These are phyloP conservation scores for Magnolia officinalis DNA, from an alignment of 164 flowering plant genomes.

Conservation along the genomic window DNA sequence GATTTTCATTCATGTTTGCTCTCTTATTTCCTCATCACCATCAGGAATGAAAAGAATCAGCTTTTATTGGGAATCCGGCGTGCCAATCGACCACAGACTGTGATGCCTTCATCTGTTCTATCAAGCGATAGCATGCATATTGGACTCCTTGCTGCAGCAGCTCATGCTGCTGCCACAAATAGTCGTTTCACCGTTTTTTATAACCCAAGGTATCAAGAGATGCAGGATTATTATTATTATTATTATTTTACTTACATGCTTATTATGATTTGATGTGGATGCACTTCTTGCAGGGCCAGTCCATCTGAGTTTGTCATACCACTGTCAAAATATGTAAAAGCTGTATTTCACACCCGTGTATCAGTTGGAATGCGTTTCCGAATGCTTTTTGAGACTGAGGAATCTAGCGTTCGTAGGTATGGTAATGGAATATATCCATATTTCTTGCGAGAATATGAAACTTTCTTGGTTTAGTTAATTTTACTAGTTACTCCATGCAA, in stretches of 20 bases:
- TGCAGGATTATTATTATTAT: too few species aligned
- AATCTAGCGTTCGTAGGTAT: slow-evolving; percentile 89
- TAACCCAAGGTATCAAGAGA: slow-evolving; percentile 58
- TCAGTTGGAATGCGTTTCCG: slow-evolving; percentile 93
- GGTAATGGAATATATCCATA: not conserved
- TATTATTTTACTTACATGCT: not conserved
- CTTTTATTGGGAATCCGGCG: slow-evolving; percentile 83
- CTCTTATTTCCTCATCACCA: not conserved
- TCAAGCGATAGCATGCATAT: slow-evolving; percentile 96
- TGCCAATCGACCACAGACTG: slow-evolving; percentile 80
- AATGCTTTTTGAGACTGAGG: slow-evolving; percentile 91
- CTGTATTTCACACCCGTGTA: slow-evolving; percentile 80
- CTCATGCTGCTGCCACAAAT: slow-evolving; percentile 88
- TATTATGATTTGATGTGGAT: not conserved
- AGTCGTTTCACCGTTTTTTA: slow-evolving; percentile 83
- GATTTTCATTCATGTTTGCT: not conserved
- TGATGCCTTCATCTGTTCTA: slow-evolving; percentile 86
- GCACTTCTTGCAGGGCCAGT: slow-evolving; percentile 57
- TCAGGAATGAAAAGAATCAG: slow-evolving; percentile 87
- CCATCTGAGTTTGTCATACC: slow-evolving; percentile 90
- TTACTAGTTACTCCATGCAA: not conserved
- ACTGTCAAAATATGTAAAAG: slow-evolving; percentile 70
- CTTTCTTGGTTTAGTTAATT: not conserved
- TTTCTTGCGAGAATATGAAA: not conserved
- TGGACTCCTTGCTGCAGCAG: slow-evolving; percentile 92